Base-by-base conservation (phyloP, 1,284 basidiomycete species). In the Boletus subluridellus region DNA sequence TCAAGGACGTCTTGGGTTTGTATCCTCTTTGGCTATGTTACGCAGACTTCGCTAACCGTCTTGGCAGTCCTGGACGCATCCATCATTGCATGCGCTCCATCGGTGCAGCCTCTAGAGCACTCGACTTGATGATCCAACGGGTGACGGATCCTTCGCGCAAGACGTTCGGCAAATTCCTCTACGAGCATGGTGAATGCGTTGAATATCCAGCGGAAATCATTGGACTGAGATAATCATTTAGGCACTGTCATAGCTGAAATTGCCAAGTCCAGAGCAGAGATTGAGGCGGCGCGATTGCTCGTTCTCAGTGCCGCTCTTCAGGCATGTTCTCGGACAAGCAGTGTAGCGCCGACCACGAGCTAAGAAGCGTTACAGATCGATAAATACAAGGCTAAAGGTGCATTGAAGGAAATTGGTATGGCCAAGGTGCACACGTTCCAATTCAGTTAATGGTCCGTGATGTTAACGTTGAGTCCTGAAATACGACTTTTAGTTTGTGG, bases 41-140 rank as follows among this genome's bases (percentile, higher is more conserved):
- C 5, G 37, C n/a, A 50, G 21, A 53, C 47, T 55, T 53, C 4
- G 34, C 37, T 57, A 34, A 49, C 55, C 11, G 62, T 48, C 51
- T 57, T 60, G 47, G 64, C 39, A 90, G 91, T 49, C 96, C 96
- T 57, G 96, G 96, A 28, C 89, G 97, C 57, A 92, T 98, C 67
- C 96, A 98, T 73, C 96, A 99, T 74, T 97, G 95, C 80, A 99
- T 99, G 96, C 87, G 96, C 49, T 92, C 93, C 24, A 92, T 99
- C 61, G 96, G 96, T 45, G 83, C 85, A 28, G 97, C 95, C 1
- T 87, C 90, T 61, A 81, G 84, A 30, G 91, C 96, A 1, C 79
- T 98, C 58, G 93, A 98, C 69, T 78, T 92, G 50, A 87, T 98
- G 84, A 82, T 99, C 49, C 83, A 89, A 63, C 86, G 96, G n/a